Evolutionary conservation across 345 rosid species (phyloP).

Genomic region (Heritiera fomes): DNA sequence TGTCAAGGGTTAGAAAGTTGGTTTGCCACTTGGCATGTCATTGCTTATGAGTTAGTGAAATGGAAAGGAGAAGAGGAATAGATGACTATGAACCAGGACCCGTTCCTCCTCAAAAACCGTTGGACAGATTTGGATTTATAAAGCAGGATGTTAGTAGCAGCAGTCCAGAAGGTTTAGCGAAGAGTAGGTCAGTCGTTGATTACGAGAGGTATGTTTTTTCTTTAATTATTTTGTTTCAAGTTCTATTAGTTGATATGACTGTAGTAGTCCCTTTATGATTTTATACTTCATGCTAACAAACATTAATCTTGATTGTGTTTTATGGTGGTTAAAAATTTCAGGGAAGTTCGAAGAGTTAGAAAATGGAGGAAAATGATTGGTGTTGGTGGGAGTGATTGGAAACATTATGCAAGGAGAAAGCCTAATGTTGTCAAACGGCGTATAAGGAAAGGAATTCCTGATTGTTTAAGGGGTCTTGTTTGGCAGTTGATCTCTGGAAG

Average conservation of each 20-base stretch:
- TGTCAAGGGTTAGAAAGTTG: conserved; percentile 31
- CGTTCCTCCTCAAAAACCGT: conserved; percentile 52
- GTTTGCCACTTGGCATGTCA: conserved; percentile 19
- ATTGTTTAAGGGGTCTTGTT: conserved; percentile 94
- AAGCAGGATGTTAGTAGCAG: conserved; percentile 57
- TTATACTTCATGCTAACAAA: conserved; percentile 3
- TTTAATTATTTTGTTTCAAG: background rate
- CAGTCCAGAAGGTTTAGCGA: conserved; percentile 48
- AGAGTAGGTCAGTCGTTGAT: conserved; percentile 48
- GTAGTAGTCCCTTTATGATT: background rate
- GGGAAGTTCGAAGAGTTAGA: conserved; percentile 81
- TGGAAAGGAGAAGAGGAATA: conserved; percentile 59
- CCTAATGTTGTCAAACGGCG: conserved; percentile 89
- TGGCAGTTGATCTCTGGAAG: conserved; percentile 98
- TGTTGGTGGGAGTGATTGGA: conserved; percentile 96
- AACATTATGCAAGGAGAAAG: conserved; percentile 78
- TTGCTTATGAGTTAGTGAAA: conserved; percentile 38
- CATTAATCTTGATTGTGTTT: conserved; percentile 21
- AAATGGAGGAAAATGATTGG: conserved; percentile 99
- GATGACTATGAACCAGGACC: conserved; percentile 71
- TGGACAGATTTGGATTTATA: conserved; percentile 78
- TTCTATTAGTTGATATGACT: background rate
- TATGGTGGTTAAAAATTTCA: conserved; percentile 30
- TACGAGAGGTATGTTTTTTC: conserved; percentile 51
- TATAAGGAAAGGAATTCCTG: conserved; percentile 87